Conservation (phyloP, 1,284 basidiomycete genomes). For the Ustilago hordei region DNA sequence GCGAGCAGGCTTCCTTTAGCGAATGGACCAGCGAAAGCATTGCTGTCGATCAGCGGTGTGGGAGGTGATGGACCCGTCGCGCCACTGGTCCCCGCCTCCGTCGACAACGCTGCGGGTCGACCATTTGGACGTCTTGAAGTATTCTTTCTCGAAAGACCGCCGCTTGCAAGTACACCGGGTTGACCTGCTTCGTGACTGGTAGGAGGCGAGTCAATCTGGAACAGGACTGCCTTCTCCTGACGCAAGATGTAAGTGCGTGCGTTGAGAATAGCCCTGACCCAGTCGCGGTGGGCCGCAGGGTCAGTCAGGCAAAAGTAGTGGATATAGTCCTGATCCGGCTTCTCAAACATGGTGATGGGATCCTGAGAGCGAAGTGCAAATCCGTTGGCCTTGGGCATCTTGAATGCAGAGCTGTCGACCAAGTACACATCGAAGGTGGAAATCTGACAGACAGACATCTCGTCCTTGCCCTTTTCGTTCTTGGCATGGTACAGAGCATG, state of each 20-base stretch:
- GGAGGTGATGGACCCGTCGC: conserved; percentile 20
- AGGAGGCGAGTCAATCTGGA: conserved; percentile 38
- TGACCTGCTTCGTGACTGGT: conserved; percentile 13
- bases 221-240: conserved; percentile 63
- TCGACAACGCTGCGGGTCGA: conserved; percentile 16
- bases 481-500: conserved; percentile 65
- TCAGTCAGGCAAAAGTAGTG: conserved; percentile 64
- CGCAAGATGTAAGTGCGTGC: conserved; percentile 66
- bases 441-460: conserved; percentile 58
- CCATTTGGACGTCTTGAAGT: conserved; percentile 32
- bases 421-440: conserved; percentile 65
- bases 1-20: conserved; percentile 60
- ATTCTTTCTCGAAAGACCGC: conserved; percentile 42
- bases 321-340: conserved; percentile 63
- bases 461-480: conserved; percentile 67
- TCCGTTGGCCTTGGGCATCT: conserved; percentile 60
- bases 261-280: conserved; percentile 62
- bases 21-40: conserved; percentile 54
- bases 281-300: conserved; percentile 63
- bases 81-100: conserved; percentile 9
- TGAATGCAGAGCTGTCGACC: conserved; percentile 49
- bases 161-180: conserved; percentile 4
- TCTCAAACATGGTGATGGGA: conserved; percentile 59
- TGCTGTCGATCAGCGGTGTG: conserved; percentile 51
- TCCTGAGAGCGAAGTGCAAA: conserved; percentile 64